Base-by-base conservation (phyloP, 2,329 filamentous ascomycete genomes). In the Dactylellina parvicollis region DNA sequence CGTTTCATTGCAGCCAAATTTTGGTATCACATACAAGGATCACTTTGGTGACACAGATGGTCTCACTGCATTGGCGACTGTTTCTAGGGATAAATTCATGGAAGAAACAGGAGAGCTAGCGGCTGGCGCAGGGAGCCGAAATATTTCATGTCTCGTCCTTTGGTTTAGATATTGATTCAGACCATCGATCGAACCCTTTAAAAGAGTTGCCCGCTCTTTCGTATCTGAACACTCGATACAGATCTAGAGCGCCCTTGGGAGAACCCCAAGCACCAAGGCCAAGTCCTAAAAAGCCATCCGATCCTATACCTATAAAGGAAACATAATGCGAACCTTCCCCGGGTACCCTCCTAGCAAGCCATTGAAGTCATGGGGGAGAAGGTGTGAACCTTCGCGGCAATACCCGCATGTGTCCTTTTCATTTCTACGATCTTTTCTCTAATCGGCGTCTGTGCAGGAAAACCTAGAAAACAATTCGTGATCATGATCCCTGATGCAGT, bases 401-500 rank as follows among this genome's bases (percentile, higher is more conserved):
- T 72, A 59, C 66, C 57, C 52, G 57, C 44, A 46, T 40, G 4
- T 5, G 9, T 8, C 18, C 9, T 32, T 12, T 49, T n/a, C 12
- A 28, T n/a, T n/a, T 28, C 16, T 47, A 22, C 22, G 26, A 34
- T 32, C 20, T 36, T 22, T 18, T 49, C 40, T 24, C 24, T 16
- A 59, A 52, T 28, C 30, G 26, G 59, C 52, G 44, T 49, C 50
- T 64, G 57, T 56, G 49, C 50, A 42, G 22, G 46, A 40, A n/a
- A n/a, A n/a, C n/a, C 34, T 22, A n/a, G 24, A 24, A 18, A 57
- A 14, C 18, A 7, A 16, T 18, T 20, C n/a, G 12, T 18, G 8
- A 36, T 42, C 22, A 22, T 59, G 38, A 44, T 22, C 56, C 55
- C 32, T 61, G 65, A 28, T 30, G 26, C 36, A 62, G 5, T 10